A percentile compares a stretch with the other conserved stretches of the same genome.
Conservation (phyloP, 805 yeast genomes). For the Candida manassasensis region DNA sequence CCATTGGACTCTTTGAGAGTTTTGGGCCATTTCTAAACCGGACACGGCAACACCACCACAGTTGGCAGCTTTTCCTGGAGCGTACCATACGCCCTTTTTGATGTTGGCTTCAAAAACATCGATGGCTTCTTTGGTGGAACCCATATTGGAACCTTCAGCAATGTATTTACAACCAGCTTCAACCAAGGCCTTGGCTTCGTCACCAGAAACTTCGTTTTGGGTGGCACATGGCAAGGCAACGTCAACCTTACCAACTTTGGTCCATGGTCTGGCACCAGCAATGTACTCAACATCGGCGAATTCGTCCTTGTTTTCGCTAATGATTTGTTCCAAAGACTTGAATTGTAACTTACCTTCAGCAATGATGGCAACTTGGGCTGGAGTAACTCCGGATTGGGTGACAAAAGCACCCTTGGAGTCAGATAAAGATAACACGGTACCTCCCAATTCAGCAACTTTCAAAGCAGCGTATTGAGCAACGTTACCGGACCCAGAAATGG, state of each 20-base stretch:
- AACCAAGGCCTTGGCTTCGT: slow-evolving; percentile 91
- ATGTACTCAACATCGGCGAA: slow-evolving; percentile 74
- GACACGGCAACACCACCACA: slow-evolving; percentile 99
- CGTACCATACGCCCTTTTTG: slow-evolving; percentile 80
- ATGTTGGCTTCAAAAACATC: slow-evolving; percentile 87
- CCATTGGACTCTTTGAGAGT: slow-evolving; percentile 92
- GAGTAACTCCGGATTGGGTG: slow-evolving; percentile 74
- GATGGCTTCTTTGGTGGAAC: slow-evolving; percentile 96
- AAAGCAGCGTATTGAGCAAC: slow-evolving; percentile 99
- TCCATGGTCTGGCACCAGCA: slow-evolving; percentile 96
- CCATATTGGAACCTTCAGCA: slow-evolving; percentile 99
- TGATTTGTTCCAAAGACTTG: slow-evolving; percentile 67
- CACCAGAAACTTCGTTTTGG: slow-evolving; percentile 96
- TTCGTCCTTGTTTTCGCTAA: slow-evolving; percentile 46
- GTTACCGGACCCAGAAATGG: slow-evolving; percentile 97
- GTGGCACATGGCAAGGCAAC: slow-evolving; percentile 98
- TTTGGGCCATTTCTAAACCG: slow-evolving; percentile 99
- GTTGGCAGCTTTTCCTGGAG: slow-evolving; percentile 99
- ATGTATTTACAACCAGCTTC: slow-evolving; percentile 88
- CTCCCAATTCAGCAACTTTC: slow-evolving; percentile 95
- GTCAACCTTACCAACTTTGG: slow-evolving; percentile 84
- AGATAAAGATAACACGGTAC: slow-evolving; percentile 86
- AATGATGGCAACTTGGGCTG: slow-evolving; percentile 72
- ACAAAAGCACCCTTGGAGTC: slow-evolving; percentile 92
- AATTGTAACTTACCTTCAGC: slow-evolving; percentile 76